Evolutionary conservation across 2,329 filamentous ascomycete species (phyloP), one percentile per base, ranked within the genome.

Genomic region (Ophiostoma australiae): DNA sequence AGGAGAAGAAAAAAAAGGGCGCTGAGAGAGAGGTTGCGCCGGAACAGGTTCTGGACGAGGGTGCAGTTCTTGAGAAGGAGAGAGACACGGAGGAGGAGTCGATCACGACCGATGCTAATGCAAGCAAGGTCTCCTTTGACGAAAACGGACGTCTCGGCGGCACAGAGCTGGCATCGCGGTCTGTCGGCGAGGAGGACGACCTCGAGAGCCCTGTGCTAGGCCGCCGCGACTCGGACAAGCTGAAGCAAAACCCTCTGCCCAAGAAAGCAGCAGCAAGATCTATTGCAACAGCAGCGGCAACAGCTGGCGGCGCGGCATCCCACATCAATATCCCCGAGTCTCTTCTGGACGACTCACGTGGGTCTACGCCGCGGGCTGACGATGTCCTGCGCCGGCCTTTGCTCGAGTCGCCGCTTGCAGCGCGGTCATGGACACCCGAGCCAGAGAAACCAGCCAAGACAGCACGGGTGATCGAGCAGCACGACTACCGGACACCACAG

Each of bases 141-240:
- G 73, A 75, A 52, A 74, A 75, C 33, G 74, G 74, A 4, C 68
- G 65, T 17, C 70, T 48, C 4, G 74, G 74, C 1, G 74, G 74
- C 10, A 74, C 72, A 2, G 67, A 71, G 35, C 70, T 75, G n/a
- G 55, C 33, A 10, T 17, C 35, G 10, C 31, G 68, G 67, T 20
- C 70, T 68, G 48, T 37, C 58, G 37, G 73, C 41, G 73, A 74
- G 17, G 71, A 68, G 65, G 72, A 75, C 67, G 73, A 74, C 63
- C 27, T 75, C 37, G 76, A 76, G 70, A 77, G 76, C 70, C 76
- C 76, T 4, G 70, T 76, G 17, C 76, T 79, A 52, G 77, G 77
- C n/a, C 75, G 78, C 0, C 77, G 77, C 69, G 75, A 78, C 69
- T 78, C 77, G 4, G 76, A 78, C 72, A 76, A 70, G 69, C 63